A percentile compares a stretch with the other conserved stretches of the same genome.
Conservation (phyloP, 1,284 basidiomycete genomes). For the Microbotryum saponariae region DNA sequence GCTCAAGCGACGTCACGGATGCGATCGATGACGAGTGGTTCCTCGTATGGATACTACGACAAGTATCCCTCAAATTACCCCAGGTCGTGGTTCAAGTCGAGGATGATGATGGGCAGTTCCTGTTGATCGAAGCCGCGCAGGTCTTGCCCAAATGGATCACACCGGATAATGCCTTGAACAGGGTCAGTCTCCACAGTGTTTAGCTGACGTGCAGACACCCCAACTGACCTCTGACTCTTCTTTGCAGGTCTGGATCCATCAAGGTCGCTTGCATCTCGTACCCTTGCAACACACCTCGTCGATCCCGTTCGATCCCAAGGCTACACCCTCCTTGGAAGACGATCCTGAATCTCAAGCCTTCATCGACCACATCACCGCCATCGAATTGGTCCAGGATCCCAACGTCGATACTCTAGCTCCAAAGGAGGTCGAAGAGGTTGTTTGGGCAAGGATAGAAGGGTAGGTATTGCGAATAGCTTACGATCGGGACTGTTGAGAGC, state of each 20-base stretch:
- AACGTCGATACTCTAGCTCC: constrained; percentile 54
- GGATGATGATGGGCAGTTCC: constrained; percentile 91
- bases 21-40: constrained; percentile 96
- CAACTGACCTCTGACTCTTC: constrained; percentile 22
- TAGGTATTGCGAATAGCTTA: constrained; percentile 38
- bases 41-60: constrained; percentile 72
- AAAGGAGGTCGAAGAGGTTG: constrained; percentile 49
- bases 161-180: constrained; percentile 80
- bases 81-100: constrained; percentile 57
- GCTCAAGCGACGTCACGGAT: constrained; percentile 79
- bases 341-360: constrained; percentile 44
- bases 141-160: constrained; percentile 81
- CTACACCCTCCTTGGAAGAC: constrained; percentile 39
- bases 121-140: constrained; percentile 94
- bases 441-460: constrained; percentile 63
- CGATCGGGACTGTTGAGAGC: background rate
- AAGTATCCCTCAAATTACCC: constrained; percentile 62
- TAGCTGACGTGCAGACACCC: background rate
- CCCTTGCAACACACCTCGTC: constrained; percentile 66
- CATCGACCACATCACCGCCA: constrained; percentile 56
- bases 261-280: constrained; percentile 73
- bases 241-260: constrained; percentile 77
- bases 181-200: constrained; percentile 53
- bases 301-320: constrained; percentile 47
- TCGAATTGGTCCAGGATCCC: constrained; percentile 55